phyloP scores from a whole-genome alignment of 768 basidiomycete genomes.

The Tulasnella sp. region DNA sequence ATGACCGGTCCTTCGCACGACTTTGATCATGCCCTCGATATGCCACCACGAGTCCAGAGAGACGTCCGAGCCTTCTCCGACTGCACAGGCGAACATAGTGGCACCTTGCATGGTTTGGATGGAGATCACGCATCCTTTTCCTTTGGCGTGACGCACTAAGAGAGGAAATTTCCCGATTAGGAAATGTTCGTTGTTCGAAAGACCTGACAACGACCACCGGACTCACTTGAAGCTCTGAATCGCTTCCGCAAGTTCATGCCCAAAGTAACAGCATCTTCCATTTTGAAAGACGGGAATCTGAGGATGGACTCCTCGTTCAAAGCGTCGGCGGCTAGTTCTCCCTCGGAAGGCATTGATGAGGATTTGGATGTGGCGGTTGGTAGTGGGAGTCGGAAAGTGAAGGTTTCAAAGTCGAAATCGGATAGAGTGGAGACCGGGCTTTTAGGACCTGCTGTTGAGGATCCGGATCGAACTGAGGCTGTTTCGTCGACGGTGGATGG shows the following conservation, averaged over 20 bases:
- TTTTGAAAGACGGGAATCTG: constrained; percentile 62
- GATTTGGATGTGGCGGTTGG: background rate
- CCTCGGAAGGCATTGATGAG: constrained; percentile 12
- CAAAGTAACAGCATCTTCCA: constrained; percentile 69
- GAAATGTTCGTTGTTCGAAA: background rate
- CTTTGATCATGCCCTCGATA: constrained; percentile 63
- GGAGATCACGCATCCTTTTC: constrained; percentile 66
- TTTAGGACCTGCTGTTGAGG: background rate
- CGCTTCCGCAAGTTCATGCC: constrained; percentile 47
- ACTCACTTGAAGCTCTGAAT: constrained; percentile 49
- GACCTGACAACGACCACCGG: constrained; percentile 30
- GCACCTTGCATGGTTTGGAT: constrained; percentile 58
- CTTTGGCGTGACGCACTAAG: constrained; percentile 10
- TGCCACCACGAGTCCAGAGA: constrained; percentile 71
- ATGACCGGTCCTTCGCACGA: constrained; percentile 70
- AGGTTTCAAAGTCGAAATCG: constrained; percentile 11
- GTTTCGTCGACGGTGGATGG: background rate
- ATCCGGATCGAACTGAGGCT: background rate
- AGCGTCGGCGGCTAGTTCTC: constrained; percentile 28
- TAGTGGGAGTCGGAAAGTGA: background rate
- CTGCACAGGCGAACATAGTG: constrained; percentile 69
- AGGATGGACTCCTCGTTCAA: constrained; percentile 57
- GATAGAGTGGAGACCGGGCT: background rate
- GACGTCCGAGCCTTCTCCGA: constrained; percentile 49
- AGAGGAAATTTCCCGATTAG: background rate